Conservation (phyloP, 169 alveolate genomes). For the Babesia gibsoni region DNA sequence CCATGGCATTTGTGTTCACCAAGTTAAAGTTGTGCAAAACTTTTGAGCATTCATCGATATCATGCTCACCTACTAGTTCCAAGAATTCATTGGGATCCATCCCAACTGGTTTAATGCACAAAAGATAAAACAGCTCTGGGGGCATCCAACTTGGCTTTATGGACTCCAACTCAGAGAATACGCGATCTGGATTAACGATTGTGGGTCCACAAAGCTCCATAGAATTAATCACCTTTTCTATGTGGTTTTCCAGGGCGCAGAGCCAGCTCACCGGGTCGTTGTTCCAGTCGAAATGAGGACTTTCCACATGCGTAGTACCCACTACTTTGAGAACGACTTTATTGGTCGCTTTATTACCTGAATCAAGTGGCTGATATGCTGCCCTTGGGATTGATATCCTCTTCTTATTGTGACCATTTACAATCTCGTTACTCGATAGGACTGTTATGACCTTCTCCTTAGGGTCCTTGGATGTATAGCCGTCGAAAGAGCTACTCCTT, state of each 20-base stretch:
- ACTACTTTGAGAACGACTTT: conserved; percentile 35
- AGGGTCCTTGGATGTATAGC: background rate
- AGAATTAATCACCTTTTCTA: conserved; percentile 19
- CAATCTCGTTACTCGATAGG: conserved; percentile 13
- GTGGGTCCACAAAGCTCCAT: conserved; percentile 26
- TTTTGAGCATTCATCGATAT: background rate
- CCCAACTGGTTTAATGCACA: conserved; percentile 56
- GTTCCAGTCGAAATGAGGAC: background rate
- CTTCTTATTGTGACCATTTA: conserved; percentile 38
- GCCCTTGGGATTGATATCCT: conserved; percentile 38
- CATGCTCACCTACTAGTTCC: background rate
- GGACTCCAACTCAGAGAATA: conserved; percentile 23
- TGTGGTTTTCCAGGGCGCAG: conserved; percentile 18
- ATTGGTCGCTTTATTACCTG: background rate
- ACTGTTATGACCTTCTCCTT: conserved; percentile 19
- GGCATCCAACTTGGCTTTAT: conserved; percentile 40
- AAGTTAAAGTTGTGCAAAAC: conserved; percentile 26
- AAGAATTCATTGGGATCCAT: conserved; percentile 45
- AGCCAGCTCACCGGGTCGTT: conserved; percentile 22
- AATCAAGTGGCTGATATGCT: conserved; percentile 26
- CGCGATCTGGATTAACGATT: conserved; percentile 6
- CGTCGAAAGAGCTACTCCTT: too few species aligned
- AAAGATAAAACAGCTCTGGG: conserved; percentile 30
- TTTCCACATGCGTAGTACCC: conserved; percentile 17
- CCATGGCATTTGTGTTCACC: conserved; percentile 60